Evolutionary conservation across 768 basidiomycete species (phyloP).

Genomic region (Tylopilus felleus): DNA sequence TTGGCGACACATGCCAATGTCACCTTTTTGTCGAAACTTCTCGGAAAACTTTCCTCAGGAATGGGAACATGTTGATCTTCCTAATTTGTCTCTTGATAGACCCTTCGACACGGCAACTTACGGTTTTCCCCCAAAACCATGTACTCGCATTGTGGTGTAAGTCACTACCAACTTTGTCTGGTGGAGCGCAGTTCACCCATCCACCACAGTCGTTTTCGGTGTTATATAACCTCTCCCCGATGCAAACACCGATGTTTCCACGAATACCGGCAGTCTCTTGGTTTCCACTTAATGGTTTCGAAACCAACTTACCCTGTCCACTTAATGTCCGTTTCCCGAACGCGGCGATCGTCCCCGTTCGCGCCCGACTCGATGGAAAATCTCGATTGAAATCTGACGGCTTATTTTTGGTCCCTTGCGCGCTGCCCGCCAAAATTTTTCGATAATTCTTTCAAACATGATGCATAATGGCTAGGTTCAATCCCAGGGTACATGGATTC

Average conservation of each 20-base stretch:
- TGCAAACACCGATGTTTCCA: constrained; percentile 3
- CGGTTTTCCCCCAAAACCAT: background rate
- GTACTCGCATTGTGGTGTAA: background rate
- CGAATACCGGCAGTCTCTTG: background rate
- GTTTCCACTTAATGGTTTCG: background rate
- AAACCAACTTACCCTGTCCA: background rate
- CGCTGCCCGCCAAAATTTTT: background rate
- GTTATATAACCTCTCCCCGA: background rate
- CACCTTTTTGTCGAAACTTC: background rate
- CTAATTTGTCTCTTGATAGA: background rate
- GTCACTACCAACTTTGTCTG: background rate
- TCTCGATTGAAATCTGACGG: background rate
- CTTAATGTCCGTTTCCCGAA: constrained; percentile 28
- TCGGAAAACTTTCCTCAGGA: no score
- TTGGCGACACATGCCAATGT: background rate
- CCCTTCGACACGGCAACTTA: background rate
- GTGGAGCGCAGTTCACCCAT: background rate
- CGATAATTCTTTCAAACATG: background rate
- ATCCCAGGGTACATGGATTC: background rate
- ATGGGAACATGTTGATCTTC: background rate
- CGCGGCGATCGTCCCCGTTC: background rate
- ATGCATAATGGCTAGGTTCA: background rate
- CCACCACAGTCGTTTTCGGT: background rate
- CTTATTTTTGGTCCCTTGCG: background rate
- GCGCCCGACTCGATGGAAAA: background rate